phyloP scores from a whole-genome alignment of 768 basidiomycete genomes.

The Mycena rosella region DNA sequence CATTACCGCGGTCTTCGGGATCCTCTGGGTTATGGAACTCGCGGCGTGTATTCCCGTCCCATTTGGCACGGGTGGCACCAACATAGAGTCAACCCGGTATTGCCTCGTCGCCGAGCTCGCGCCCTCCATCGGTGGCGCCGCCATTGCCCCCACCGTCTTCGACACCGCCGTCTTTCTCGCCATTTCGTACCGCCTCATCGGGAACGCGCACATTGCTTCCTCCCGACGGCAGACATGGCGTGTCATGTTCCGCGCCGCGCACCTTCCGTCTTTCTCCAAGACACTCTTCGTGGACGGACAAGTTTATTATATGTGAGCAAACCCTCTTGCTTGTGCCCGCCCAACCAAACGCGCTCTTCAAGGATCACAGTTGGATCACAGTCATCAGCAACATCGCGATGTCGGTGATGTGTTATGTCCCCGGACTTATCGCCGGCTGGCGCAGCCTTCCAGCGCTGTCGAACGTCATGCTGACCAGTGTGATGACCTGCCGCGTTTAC shows the following conservation, averaged over 20 bases:
- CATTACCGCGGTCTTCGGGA: background rate
- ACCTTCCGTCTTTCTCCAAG: constrained; percentile 5
- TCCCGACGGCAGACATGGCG: background rate
- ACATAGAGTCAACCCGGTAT: constrained; percentile 12
- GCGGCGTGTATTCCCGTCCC: background rate
- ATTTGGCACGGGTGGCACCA: background rate
- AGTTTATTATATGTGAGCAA: constrained; percentile 9
- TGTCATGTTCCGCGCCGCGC: background rate
- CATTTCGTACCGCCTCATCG: constrained; percentile 8
- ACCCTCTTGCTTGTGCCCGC: background rate
- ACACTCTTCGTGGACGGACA: background rate
- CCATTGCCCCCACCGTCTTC: background rate
- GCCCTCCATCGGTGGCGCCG: background rate
- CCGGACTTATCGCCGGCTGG: background rate
- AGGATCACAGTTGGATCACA: background rate
- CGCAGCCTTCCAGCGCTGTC: constrained; percentile 1
- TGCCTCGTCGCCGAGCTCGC: constrained; percentile 1
- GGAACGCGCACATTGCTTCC: background rate
- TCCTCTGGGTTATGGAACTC: background rate
- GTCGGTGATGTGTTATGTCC: background rate
- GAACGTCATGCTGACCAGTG: constrained; percentile 14
- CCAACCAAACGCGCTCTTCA: background rate
- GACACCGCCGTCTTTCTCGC: constrained; percentile 19
- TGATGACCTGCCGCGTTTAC: constrained; percentile 26
- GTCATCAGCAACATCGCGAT: constrained; percentile 1